Base-by-base conservation (phyloP, 2,329 filamentous ascomycete species). In the Pseudogymnoascus sp. region DNA sequence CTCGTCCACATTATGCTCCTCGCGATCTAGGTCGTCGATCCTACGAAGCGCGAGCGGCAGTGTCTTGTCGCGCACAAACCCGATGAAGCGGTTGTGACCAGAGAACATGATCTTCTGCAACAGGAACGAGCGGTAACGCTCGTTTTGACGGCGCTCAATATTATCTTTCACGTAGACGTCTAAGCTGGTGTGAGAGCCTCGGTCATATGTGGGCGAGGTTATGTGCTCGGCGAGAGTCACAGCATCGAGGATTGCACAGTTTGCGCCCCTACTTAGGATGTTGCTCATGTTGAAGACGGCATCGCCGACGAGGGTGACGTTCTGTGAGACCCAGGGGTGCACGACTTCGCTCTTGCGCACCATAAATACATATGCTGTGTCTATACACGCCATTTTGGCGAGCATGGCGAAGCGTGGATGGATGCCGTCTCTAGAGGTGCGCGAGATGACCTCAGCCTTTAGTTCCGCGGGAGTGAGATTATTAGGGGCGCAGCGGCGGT, bases 181-280 rank as follows among this genome's bases (percentile, higher is more conserved):
- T 5, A 70, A 63, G 46, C n/a, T 62, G 65, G 10, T 38, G 24
- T 35, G 14, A n/a, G 33, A n/a, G 4, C 61, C 43, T 6, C 66
- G 63, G 8, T 62, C 61, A 56, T 6, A 37, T 16, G 24, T 59
- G 35, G 59, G 24, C 24, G 37, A 66, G 41, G 4, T 65, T 8
- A 71, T 62, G 22, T 61, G 61, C 37, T 68, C 68, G 11, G 69
- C 65, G 7, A 72, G 66, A 38, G 66, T 66, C 7, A 70, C 53
- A 1, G 70, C 69, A 37, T 72, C 70, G n/a, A 70, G 68, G 8
- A 72, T 53, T 1, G 70, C 70, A 56, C 69, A 71, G 35, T 72
- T 72, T 2, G 69, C 69, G 16, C 70, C 70, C 62, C 70, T 71
- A 2, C 68, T 67, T 12, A 72, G 63, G 60, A 67, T 71, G 0